These are phyloP conservation scores for Melanopsichium pennsylvanicum DNA, from an alignment of 1,284 basidiomycete genomes.

Conservation along the genomic window DNA sequence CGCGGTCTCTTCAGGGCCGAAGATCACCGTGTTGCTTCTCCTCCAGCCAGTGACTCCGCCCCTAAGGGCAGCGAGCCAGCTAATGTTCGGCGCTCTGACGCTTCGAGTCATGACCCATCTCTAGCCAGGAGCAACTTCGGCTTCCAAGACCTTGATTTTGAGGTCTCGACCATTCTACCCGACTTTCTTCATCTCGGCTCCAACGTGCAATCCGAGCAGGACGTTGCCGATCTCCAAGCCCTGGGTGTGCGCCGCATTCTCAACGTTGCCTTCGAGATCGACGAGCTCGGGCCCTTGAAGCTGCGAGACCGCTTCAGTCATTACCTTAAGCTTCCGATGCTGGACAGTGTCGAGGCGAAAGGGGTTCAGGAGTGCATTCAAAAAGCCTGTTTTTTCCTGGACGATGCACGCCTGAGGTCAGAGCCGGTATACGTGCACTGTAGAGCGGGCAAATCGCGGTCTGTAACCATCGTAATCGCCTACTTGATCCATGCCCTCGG, in stretches of 20 bases:
- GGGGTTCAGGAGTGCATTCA: constrained; percentile 82
- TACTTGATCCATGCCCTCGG: constrained; percentile 96
- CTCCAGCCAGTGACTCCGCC: background rate
- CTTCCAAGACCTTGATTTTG: constrained; percentile 26
- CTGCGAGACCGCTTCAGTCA: constrained; percentile 72
- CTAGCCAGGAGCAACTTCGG: constrained; percentile 6
- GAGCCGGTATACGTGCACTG: constrained; percentile 93
- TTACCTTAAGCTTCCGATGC: constrained; percentile 87
- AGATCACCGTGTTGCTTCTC: background rate
- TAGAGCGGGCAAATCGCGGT: constrained; percentile 93
- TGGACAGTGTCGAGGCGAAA: constrained; percentile 92
- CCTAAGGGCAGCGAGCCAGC: background rate
- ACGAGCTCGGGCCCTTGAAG: constrained; percentile 38
- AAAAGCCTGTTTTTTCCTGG: constrained; percentile 84
- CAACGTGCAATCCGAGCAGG: constrained; percentile 77
- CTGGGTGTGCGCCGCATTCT: constrained; percentile 87
- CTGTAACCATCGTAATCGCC: constrained; percentile 94
- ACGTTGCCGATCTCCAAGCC: constrained; percentile 76
- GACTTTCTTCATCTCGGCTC: constrained; percentile 89
- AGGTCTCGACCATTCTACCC: constrained; percentile 74
- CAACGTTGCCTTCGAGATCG: constrained; percentile 82
- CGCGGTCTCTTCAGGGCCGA: background rate
- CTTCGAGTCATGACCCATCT: background rate
- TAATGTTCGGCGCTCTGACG: background rate
- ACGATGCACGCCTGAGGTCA: constrained; percentile 86